Base-by-base conservation (phyloP, 305 asterid genomes). In the Rubia tinctorum region DNA sequence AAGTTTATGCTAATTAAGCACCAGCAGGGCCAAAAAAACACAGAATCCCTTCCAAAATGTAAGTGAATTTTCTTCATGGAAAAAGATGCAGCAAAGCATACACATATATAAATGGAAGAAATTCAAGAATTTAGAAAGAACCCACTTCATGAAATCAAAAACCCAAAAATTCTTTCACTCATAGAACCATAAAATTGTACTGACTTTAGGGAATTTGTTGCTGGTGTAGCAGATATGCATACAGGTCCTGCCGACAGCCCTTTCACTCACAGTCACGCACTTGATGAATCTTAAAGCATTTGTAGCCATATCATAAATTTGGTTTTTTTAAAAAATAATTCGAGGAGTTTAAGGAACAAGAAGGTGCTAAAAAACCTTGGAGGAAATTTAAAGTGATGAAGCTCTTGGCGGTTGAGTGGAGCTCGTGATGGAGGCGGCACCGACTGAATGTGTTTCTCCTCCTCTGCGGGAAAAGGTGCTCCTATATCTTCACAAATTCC, bases 181-280 rank as follows among this genome's bases (percentile, higher is more conserved):
- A 18, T 74, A 39, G 25, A 59, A 47, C 77, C 63, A 72, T 44
- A 44, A 58, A 4, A 42, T 63, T 37, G 58, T 15, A 84, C 90
- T 91, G 53, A 94, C 98, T 65, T 97, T 94, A 63, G 98, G 98
- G 76, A 93, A 93, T 76, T 91, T 91, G 89, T 93, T 93, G 73
- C 97, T 91, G 84, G 98, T 94, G 77, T 91, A 94, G 89, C 97
- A 94, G 74, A 94, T 94, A 55, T 91, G 97, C 97, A 94, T 91
- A 91, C 98, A 94, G 69, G 98, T 94, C 83, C 91, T 94, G 78
- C 98, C 98, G 59, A 94, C 98, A 76, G 98, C 98, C 15, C 98
- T 97, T 90, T 94, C 98, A 70, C 98, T 97, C 76, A 94, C 97
- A 55, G 97, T 94, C 73, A 94, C 98, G 81, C 98, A 94, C 84